Evolutionary conservation across 1,284 basidiomycete genomes (phyloP).

Genomic region (Phlebopus sp.): DNA sequence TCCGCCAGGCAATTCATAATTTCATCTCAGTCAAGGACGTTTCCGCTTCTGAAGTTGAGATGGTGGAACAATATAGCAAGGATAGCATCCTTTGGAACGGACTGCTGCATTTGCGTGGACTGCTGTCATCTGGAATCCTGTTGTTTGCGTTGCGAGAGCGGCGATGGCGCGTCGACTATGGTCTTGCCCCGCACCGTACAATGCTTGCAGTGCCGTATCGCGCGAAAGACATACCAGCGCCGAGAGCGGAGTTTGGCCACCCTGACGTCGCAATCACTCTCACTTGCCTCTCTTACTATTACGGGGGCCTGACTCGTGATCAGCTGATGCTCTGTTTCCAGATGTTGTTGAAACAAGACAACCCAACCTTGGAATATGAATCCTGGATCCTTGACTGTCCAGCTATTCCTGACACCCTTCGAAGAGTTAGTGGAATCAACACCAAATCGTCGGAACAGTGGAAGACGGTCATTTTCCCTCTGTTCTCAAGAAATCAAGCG

Average conservation of each 20-base stretch:
- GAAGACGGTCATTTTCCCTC: conserved; percentile 29
- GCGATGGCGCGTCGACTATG: conserved; percentile 54
- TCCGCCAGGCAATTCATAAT: conserved; percentile 16
- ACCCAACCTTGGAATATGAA: conserved; percentile 43
- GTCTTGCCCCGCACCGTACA: conserved; percentile 42
- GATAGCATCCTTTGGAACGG: conserved; percentile 27
- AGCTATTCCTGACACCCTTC: conserved; percentile 31
- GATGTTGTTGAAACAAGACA: conserved; percentile 41
- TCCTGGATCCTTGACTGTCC: conserved; percentile 36
- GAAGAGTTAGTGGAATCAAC: conserved; percentile 40
- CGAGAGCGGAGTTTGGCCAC: conserved; percentile 53
- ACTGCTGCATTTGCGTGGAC: conserved; percentile 44
- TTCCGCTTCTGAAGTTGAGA: not conserved
- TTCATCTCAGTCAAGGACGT: conserved; percentile 16
- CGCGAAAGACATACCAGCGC: conserved; percentile 50
- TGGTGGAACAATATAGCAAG: conserved; percentile 15
- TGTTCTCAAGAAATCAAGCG: conserved; percentile 37
- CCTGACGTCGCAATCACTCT: conserved; percentile 48
- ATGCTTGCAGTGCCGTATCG: conserved; percentile 52
- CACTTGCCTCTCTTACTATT: conserved; percentile 54
- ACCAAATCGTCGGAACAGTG: conserved; percentile 39
- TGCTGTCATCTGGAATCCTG: conserved; percentile 43
- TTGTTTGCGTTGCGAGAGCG: conserved; percentile 39
- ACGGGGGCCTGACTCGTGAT: conserved; percentile 41
- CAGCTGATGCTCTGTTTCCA: conserved; percentile 42